Evolutionary conservation across 805 yeast species (phyloP).

Genomic region (Yamadazyma paraphyllophila): DNA sequence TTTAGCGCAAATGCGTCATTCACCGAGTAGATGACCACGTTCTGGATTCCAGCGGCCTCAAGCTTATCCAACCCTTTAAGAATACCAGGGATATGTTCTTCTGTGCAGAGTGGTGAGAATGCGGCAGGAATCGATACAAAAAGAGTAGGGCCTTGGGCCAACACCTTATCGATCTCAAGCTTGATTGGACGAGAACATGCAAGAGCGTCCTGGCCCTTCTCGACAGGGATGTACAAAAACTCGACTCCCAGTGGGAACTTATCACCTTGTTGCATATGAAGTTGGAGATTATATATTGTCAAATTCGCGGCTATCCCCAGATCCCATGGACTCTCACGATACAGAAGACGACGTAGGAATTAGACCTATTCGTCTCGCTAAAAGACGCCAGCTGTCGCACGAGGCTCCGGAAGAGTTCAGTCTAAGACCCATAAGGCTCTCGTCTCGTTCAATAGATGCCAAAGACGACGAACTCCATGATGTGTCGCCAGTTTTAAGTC

Average conservation of each 20-base stretch:
- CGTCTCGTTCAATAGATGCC: background rate
- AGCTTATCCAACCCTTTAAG: slow-evolving; percentile 29
- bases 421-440: slow-evolving; percentile 14
- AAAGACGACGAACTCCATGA: background rate
- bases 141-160: slow-evolving; percentile 26
- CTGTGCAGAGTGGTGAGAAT: slow-evolving; percentile 46
- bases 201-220: slow-evolving; percentile 26
- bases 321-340: background rate
- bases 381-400: slow-evolving; percentile 16
- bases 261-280: slow-evolving; percentile 25
- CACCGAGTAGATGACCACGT: slow-evolving; percentile 36
- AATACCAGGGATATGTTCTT: slow-evolving; percentile 41
- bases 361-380: slow-evolving; percentile 29
- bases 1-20: slow-evolving; percentile 44
- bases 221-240: slow-evolving; percentile 40
- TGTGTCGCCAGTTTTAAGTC: slow-evolving; percentile 5
- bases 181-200: slow-evolving; percentile 35
- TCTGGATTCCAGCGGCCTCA: slow-evolving; percentile 27
- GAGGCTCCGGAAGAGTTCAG: slow-evolving; percentile 10
- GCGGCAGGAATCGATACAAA: slow-evolving; percentile 45
- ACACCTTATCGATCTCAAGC: slow-evolving; percentile 32
- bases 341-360: slow-evolving; percentile 14
- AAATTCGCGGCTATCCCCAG: slow-evolving; percentile 1
- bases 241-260: slow-evolving; percentile 33
- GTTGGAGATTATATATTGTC: background rate